Evolutionary conservation across 495 filamentous ascomycete species (phyloP).

Genomic region (Penicillium antarcticum): DNA sequence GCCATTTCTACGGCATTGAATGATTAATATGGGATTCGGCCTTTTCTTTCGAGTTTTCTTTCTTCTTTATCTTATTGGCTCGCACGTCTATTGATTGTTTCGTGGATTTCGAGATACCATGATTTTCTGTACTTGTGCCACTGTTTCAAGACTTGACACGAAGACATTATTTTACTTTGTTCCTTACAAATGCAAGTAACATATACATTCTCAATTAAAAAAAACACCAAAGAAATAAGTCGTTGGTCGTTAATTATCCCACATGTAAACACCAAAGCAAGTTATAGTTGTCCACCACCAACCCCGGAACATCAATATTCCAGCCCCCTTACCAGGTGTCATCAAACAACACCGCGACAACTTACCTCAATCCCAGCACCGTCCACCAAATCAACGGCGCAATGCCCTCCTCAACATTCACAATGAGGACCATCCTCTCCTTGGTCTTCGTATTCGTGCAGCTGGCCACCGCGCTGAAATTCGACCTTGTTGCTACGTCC

Average conservation of each 20-base stretch:
- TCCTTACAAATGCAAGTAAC: background rate
- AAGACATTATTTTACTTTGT: slow-evolving; percentile 7
- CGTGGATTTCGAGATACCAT: slow-evolving; percentile 30
- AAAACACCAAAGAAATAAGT: too few species aligned
- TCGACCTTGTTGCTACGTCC: slow-evolving; percentile 76
- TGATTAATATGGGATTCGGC: slow-evolving; percentile 16
- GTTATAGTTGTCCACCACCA: too few species aligned
- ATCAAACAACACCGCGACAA: slow-evolving; percentile 12
- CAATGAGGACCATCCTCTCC: slow-evolving; percentile 33
- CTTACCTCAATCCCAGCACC: slow-evolving; percentile 8
- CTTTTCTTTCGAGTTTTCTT: background rate
- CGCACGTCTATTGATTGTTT: slow-evolving; percentile 11
- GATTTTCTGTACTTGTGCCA: slow-evolving; percentile 15
- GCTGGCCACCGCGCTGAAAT: slow-evolving; percentile 77
- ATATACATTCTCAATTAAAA: background rate
- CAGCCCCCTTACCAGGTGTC: slow-evolving; percentile 31
- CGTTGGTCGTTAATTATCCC: too few species aligned
- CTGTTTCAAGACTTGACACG: slow-evolving; percentile 16
- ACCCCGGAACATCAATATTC: slow-evolving; percentile 23
- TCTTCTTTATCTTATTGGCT: slow-evolving; percentile 8
- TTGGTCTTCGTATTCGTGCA: slow-evolving; percentile 49
- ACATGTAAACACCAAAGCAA: background rate
- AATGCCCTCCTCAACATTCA: slow-evolving; percentile 33
- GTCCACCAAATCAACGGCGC: slow-evolving; percentile 21
- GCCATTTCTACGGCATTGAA: slow-evolving; percentile 7